Percentiles rank a stretch among this genome's conserved stretches.
These are phyloP conservation scores for Ceriops decandra DNA, from an alignment of 345 rosid genomes.

Conservation along the genomic window DNA sequence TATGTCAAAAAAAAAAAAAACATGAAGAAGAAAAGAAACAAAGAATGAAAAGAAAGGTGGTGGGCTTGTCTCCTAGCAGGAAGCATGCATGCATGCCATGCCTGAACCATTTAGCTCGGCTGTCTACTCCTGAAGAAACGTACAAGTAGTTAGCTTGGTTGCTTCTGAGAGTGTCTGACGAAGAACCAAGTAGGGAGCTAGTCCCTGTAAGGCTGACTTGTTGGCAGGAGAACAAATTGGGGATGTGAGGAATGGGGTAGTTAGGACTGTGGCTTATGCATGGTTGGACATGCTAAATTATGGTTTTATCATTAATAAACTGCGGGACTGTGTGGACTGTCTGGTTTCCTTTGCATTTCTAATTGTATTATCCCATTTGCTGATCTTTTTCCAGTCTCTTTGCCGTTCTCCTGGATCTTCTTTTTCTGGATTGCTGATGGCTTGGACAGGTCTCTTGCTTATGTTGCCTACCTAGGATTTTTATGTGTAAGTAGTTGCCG, in stretches of 20 bases:
- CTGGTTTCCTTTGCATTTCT: slow-evolving; percentile 14
- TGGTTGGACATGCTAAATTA: slow-evolving; percentile 17
- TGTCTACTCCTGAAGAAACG: background rate
- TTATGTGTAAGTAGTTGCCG: too few species aligned
- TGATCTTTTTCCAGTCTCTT: background rate
- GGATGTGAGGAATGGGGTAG: slow-evolving; percentile 18
- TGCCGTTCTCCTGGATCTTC: background rate
- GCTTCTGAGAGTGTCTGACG: slow-evolving; percentile 4
- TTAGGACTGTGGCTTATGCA: slow-evolving; percentile 19
- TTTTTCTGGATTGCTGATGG: too few species aligned
- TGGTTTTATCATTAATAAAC: slow-evolving; percentile 19
- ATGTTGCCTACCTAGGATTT: too few species aligned
- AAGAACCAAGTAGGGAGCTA: slow-evolving; percentile 9
- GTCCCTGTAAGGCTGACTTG: slow-evolving; percentile 35
- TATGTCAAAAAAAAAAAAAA: slow-evolving; percentile 5
- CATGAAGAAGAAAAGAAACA: background rate
- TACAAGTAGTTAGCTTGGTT: slow-evolving; percentile 6
- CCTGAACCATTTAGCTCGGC: background rate
- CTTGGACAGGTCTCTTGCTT: too few species aligned
- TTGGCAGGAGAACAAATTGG: slow-evolving; percentile 25
- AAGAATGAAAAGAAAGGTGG: slow-evolving; percentile 8
- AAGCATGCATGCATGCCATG: slow-evolving; percentile 7
- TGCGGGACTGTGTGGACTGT: slow-evolving; percentile 18
- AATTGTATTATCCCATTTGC: slow-evolving; percentile 3
- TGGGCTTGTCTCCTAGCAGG: slow-evolving; percentile 21